Conservation (phyloP, 2,329 filamentous ascomycete species). For the Botrytis paeoniae region DNA sequence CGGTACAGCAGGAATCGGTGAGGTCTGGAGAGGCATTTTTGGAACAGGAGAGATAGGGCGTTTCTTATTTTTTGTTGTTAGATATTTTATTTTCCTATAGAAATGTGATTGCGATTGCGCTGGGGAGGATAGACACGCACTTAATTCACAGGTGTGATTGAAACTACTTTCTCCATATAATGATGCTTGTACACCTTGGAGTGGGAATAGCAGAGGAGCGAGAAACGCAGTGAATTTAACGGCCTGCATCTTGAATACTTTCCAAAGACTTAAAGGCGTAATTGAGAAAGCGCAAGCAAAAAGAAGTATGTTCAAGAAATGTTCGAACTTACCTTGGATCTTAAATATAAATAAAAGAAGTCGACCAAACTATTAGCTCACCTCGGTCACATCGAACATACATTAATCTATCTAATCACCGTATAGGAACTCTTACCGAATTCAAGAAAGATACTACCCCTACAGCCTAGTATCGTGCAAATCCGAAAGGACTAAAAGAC, state of each 20-base stretch:
- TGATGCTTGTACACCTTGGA: conserved; percentile 19
- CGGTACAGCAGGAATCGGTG: conserved; percentile 61
- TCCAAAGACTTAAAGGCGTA: not conserved
- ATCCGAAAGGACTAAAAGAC: not conserved
- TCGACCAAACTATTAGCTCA: not conserved
- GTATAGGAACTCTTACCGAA: not conserved
- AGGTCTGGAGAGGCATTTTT: conserved; percentile 42
- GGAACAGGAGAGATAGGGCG: conserved; percentile 49
- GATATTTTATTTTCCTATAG: not conserved
- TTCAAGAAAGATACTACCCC: not conserved
- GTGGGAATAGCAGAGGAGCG: not conserved
- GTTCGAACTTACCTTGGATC: not conserved
- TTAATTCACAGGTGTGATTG: conserved; percentile 33
- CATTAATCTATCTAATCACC: not conserved
- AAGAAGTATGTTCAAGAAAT: not conserved
- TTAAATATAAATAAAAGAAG: not conserved
- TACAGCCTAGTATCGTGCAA: not conserved
- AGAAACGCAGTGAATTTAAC: not conserved
- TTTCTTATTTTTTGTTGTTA: conserved; percentile 26
- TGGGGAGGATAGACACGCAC: conserved; percentile 18
- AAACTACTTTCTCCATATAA: conserved; percentile 33
- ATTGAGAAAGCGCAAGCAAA: not conserved
- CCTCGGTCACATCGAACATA: not conserved
- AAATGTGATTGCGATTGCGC: not conserved
- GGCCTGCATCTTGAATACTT: not conserved